Percentiles rank a stretch among this genome's conserved stretches.
These are phyloP conservation scores for Clavispora vitiphila DNA, from an alignment of 805 yeast genomes.

Conservation along the genomic window DNA sequence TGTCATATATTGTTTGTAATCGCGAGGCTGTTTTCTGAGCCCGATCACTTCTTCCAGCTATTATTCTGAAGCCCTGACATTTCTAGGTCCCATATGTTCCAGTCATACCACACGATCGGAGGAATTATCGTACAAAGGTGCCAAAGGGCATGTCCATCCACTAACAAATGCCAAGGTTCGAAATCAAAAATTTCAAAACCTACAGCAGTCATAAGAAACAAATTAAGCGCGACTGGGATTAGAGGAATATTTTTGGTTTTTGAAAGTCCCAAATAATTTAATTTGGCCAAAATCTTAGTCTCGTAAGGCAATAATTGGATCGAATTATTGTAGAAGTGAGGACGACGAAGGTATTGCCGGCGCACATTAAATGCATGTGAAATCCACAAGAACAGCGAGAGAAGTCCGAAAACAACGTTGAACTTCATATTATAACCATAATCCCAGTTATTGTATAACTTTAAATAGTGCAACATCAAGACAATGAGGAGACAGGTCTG, in stretches of 20 bases:
- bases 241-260: conserved; percentile 27
- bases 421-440: conserved; percentile 32
- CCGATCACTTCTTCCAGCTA: conserved; percentile 4
- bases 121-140: conserved; percentile 86
- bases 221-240: conserved; percentile 30
- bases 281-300: conserved; percentile 28
- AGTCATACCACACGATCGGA: conserved; percentile 66
- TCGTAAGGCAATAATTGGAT: conserved; percentile 36
- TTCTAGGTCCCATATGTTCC: conserved; percentile 45
- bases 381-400: conserved; percentile 29
- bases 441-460: conserved; percentile 31
- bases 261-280: conserved; percentile 24
- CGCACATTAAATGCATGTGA: conserved; percentile 23
- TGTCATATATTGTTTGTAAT: background rate
- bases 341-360: conserved; percentile 10
- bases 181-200: conserved; percentile 34
- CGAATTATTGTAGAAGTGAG: conserved; percentile 28
- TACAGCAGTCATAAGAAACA: conserved; percentile 29
- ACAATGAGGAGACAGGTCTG: conserved; percentile 16
- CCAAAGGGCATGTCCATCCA: conserved; percentile 95
- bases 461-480: conserved; percentile 24
- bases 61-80: conserved; percentile 12
- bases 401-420: conserved; percentile 28
- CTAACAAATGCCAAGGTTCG: conserved; percentile 37
- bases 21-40: background rate